These are phyloP conservation scores for Umbilicus rupestris DNA, from an alignment of 164 flowering plant species.

Conservation along the genomic window DNA sequence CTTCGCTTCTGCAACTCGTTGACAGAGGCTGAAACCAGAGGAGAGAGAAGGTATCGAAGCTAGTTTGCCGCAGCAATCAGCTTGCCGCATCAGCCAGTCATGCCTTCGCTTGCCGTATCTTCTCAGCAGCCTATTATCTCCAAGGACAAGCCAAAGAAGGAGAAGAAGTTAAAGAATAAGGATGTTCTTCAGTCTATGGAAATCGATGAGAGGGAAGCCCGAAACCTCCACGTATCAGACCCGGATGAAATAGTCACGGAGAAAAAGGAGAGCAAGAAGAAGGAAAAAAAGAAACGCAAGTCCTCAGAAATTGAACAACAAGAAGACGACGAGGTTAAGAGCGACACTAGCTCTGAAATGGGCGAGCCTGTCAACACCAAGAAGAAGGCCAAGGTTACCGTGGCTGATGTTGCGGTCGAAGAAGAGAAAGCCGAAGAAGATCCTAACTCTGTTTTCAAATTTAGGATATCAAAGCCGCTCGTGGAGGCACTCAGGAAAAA, in stretches of 20 bases:
- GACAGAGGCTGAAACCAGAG: background rate
- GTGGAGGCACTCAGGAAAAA: conserved; percentile 48
- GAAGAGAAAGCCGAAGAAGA: conserved; percentile 24
- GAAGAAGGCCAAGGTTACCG: conserved; percentile 36
- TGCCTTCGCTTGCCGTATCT: conserved; percentile 22
- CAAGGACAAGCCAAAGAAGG: conserved; percentile 13
- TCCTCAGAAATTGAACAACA: conserved; percentile 19
- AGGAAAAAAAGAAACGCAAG: conserved; percentile 39
- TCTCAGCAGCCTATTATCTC: conserved; percentile 4
- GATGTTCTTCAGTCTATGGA: conserved; percentile 14
- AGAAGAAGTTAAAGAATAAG: conserved; percentile 26
- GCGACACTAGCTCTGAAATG: conserved; percentile 44
- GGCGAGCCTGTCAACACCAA: conserved; percentile 32
- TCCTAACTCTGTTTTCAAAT: conserved; percentile 56
- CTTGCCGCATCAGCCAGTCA: background rate
- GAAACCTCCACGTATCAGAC: conserved; percentile 12
- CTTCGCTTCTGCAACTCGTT: conserved; percentile 6
- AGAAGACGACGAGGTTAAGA: conserved; percentile 22
- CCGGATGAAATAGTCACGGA: conserved; percentile 13
- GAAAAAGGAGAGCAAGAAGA: conserved; percentile 16
- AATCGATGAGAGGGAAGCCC: conserved; percentile 15
- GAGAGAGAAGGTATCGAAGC: no score
- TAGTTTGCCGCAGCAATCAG: no score
- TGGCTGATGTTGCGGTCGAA: conserved; percentile 13
- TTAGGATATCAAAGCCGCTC: conserved; percentile 55